Evolutionary conservation across 768 basidiomycete species (phyloP).

Genomic region (Coprinellus micaceus): DNA sequence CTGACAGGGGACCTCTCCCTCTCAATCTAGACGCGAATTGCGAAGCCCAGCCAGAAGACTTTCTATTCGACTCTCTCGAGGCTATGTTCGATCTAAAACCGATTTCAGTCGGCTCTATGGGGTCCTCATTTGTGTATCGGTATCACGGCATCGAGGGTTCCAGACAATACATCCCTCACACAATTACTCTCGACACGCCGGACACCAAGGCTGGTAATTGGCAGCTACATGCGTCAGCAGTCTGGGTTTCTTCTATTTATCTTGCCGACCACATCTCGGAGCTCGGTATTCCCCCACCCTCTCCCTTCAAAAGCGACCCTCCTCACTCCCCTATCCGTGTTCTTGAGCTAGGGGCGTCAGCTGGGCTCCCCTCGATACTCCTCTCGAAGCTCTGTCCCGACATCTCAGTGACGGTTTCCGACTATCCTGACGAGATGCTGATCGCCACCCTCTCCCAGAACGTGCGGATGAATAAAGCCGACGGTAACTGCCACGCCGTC

Average conservation of each 20-base stretch:
- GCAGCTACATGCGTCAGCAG: constrained; percentile 72
- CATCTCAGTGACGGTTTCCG: constrained; percentile 50
- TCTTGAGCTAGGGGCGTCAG: constrained; percentile 74
- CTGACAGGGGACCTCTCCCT: neutral
- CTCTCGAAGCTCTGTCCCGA: constrained; percentile 48
- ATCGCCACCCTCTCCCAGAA: constrained; percentile 59
- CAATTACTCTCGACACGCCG: constrained; percentile 52
- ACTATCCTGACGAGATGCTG: constrained; percentile 67
- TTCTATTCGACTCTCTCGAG: constrained; percentile 62
- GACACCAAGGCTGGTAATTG: constrained; percentile 68
- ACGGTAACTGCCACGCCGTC: constrained; percentile 45
- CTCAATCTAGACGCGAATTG: neutral
- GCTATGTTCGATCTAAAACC: constrained; percentile 60
- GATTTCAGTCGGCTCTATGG: constrained; percentile 55
- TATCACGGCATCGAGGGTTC: constrained; percentile 18
- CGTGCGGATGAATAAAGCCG: constrained; percentile 47
- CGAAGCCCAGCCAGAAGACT: constrained; percentile 52
- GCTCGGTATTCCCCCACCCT: constrained; percentile 25
- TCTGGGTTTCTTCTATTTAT: constrained; percentile 69
- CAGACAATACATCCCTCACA: constrained; percentile 15
- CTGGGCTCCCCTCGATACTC: constrained; percentile 69
- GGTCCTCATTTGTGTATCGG: constrained; percentile 47
- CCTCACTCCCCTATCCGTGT: constrained; percentile 26
- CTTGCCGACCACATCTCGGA: constrained; percentile 60
- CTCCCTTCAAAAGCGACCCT: constrained; percentile 11